A percentile compares a stretch with the other conserved stretches of the same genome.
Conservation (phyloP, 192 early-diverging fungal species). For the Funneliformis mosseae region DNA sequence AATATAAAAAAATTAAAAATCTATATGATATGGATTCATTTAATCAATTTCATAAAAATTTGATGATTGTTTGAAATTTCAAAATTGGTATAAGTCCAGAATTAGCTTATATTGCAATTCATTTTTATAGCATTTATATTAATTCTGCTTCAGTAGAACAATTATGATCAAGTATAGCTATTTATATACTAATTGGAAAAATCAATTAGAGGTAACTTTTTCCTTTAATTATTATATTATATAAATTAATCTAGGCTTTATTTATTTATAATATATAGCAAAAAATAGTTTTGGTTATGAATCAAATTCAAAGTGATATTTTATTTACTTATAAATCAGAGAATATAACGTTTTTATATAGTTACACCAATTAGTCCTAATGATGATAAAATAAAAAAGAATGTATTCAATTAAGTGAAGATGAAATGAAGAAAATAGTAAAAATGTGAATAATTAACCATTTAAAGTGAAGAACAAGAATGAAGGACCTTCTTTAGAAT, state of each 20-base stretch:
- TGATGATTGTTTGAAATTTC: neutral
- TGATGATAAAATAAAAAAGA: slow-evolving; percentile 3
- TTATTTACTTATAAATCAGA: neutral
- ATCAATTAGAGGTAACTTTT: neutral
- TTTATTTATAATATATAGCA: neutral
- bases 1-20: slow-evolving; percentile 9
- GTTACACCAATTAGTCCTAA: neutral
- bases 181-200: slow-evolving; percentile 1
- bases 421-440: too few species aligned
- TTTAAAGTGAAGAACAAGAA: too few species aligned
- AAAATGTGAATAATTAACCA: too few species aligned
- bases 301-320: slow-evolving; percentile 16
- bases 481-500: too few species aligned
- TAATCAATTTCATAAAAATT: slow-evolving; percentile 7
- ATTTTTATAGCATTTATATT: neutral
- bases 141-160: neutral
- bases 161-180: neutral
- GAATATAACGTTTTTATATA: slow-evolving; percentile 13
- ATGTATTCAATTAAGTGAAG: neutral
- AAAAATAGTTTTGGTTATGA: slow-evolving; percentile 14
- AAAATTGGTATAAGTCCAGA: neutral
- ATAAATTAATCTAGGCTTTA: too few species aligned
- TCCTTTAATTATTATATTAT: neutral
- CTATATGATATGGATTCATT: slow-evolving; percentile 18
- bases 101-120: neutral